phyloP scores from a whole-genome alignment of 352 stramenopile genomes.

The Phytophthora uliginosa region DNA sequence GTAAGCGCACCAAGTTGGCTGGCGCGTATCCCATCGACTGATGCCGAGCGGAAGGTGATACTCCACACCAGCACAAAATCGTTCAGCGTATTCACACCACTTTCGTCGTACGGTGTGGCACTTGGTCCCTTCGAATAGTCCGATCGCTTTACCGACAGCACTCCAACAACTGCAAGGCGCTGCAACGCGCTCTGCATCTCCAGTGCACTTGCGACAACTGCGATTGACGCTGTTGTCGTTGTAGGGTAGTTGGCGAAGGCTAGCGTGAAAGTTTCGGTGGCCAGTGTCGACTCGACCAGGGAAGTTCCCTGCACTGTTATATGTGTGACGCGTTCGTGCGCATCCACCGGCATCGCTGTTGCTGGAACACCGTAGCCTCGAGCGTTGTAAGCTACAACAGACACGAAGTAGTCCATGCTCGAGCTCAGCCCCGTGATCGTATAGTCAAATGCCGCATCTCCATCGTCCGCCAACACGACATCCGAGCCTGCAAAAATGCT shows the following conservation, averaged over 20 bases:
- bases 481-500: constrained; percentile 67
- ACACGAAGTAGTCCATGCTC: constrained; percentile 77
- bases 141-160: constrained; percentile 63
- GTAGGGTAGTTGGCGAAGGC: constrained; percentile 64
- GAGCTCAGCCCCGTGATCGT: constrained; percentile 57
- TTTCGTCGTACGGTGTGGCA: constrained; percentile 56
- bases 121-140: constrained; percentile 67
- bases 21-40: constrained; percentile 57
- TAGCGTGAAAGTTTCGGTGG: constrained; percentile 65
- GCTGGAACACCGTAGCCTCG: constrained; percentile 73
- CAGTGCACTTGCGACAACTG: constrained; percentile 58
- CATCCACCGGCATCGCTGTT: constrained; percentile 51
- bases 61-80: constrained; percentile 74
- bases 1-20: constrained; percentile 57
- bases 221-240: constrained; percentile 46
- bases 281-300: constrained; percentile 43
- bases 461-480: constrained; percentile 33
- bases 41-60: constrained; percentile 78
- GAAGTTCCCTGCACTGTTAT: constrained; percentile 43
- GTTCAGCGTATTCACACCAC: constrained; percentile 45
- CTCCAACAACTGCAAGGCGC: constrained; percentile 54
- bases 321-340: constrained; percentile 63
- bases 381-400: constrained; percentile 87
- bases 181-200: constrained; percentile 68
- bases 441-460: constrained; percentile 23